Base-by-base conservation (phyloP, 106 monocot genomes). In the Alisma plantagoaquatica region DNA sequence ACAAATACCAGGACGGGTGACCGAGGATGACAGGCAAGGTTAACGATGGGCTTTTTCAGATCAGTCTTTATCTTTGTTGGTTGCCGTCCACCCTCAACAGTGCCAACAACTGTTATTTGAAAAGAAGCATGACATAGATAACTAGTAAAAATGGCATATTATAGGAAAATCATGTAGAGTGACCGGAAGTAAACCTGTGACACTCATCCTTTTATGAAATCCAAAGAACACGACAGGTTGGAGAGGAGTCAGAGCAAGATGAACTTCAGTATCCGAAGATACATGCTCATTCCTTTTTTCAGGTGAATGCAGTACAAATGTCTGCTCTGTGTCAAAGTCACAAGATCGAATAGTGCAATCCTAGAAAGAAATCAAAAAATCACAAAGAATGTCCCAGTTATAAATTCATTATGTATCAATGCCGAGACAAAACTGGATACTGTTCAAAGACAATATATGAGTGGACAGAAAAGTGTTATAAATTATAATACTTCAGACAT, bases 11-110 rank as follows among this genome's bases (percentile, higher is more conserved):
- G 23, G 45, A 98, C 76, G 32, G 89, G 89, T 59, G 85, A 71
- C 54, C 90, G 96, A 54, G 96, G 96, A 70, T 98, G 96, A 50
- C 96, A 98, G 42, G 96, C 84, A 66, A 98, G 78, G 64, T 98
- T 90, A 30, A 90, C 85, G 66, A 98, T 70, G 41, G 89, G 88
- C 61, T 90, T 98, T 67, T 98, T 98, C 38, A 98, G 74, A 82
- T 98, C 96, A 15, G 96, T 85, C 54, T 98, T 98, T 69, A 98
- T 98, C 66, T 90, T 98, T 56, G 85, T 98, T 33, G 96, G 96
- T 18, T 69, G 63, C 49, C 35, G 85, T 24, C 75, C 89, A 27
- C 96, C 96, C 58, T 98, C 96, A 53, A 89, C 65, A 3, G 96
- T 90, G 17, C 96, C 96, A 63, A 98, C 96, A 76, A 81, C 96